Base-by-base conservation (phyloP, 2,329 filamentous ascomycete genomes). In the Neonectria faginata region DNA sequence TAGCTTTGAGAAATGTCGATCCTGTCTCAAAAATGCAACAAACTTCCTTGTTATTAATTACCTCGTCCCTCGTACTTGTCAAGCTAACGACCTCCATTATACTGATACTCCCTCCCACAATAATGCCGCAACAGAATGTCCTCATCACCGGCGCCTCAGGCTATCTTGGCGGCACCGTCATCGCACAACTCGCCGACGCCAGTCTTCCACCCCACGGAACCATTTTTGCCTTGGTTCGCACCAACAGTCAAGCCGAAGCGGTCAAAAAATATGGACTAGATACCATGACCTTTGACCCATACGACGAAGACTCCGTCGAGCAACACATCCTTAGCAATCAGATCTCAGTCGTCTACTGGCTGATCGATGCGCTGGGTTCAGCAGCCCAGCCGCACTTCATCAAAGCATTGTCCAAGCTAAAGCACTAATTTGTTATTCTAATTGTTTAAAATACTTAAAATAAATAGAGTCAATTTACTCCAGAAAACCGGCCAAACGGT, bases 81-180 rank as follows among this genome's bases (percentile, higher is more conserved):
- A 18, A 20, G 5, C n/a, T 3, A 20, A 20, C n/a, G n/a, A 18
- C 8, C n/a, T 11, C 12, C n/a, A 11, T n/a, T 18, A 11, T 20
- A 18, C 39, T 42, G 8, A 42, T n/a, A 20, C 9, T 42, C n/a
- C 39, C 11, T 33, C 25, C 18, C n/a, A n/a, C 18, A 16, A 45
- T 18, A 44, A 58, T 52, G 42, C 14, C 53, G 2, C 4, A 27
- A 16, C 58, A 16, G 12, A 81, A 82, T 48, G 79, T 85, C 55
- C 79, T 86, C 31, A 76, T 86, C 50, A 86, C 85, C 0, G 85
- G 84, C 9, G 83, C 70, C 29, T 85, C 84, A 0, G 85, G 85
- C 25, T 87, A 87, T 60, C 81, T 87, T 0, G 85, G 85, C 22
- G 85, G 85, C 3, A 80, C 79, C 0, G 73, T 87, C 3, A 80